A percentile compares a stretch with the other conserved stretches of the same genome.
Evolutionary conservation across 2,329 filamentous ascomycete species (phyloP).

Genomic region (Fusarium transvaalense): DNA sequence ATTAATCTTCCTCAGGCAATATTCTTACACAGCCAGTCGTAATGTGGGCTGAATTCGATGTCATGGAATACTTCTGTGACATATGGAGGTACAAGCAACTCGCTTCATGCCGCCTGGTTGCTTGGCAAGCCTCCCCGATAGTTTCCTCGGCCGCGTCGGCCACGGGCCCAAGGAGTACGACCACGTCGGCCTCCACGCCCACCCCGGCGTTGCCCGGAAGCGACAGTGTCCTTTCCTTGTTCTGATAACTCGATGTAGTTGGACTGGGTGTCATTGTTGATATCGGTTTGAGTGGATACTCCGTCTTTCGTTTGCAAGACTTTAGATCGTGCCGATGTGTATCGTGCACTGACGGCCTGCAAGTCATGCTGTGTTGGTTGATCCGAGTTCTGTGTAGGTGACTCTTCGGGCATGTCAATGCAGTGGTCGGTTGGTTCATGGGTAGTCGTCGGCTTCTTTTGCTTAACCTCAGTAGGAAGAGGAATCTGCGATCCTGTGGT

Average conservation of each 20-base stretch:
- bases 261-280: not conserved
- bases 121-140: constrained; percentile 21
- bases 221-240: constrained; percentile 4
- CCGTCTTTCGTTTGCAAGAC: constrained; percentile 5
- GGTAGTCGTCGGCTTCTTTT: constrained; percentile 9
- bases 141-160: constrained; percentile 46
- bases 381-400: not conserved
- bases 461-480: constrained; percentile 35
- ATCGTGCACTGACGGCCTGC: constrained; percentile 6
- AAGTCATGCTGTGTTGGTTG: constrained; percentile 1
- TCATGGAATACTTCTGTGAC: not conserved
- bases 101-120: constrained; percentile 10
- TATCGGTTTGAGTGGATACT: not conserved
- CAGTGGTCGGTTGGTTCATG: not conserved
- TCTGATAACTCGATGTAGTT: constrained; percentile 29
- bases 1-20: not conserved
- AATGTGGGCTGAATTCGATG: constrained; percentile 4
- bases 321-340: not conserved
- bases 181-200: constrained; percentile 47
- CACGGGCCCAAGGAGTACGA: constrained; percentile 45
- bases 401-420: not conserved
- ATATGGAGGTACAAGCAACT: not conserved
- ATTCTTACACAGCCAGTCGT: not conserved
- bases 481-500: constrained; percentile 45
- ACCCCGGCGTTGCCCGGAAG: constrained; percentile 25